Conservation (phyloP, 208 protist species). For the Blechomonas ayalai region DNA sequence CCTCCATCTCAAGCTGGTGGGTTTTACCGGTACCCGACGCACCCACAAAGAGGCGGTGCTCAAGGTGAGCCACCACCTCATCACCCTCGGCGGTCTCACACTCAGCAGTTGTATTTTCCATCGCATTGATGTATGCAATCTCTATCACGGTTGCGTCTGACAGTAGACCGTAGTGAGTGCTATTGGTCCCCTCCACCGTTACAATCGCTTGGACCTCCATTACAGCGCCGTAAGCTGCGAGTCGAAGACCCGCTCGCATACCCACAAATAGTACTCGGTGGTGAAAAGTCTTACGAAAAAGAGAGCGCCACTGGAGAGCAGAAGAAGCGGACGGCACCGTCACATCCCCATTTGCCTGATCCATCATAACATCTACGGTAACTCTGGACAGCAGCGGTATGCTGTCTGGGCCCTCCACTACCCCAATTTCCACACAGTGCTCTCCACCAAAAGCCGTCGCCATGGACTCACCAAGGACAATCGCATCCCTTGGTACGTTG, state of each 20-base stretch:
- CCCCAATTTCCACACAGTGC: too few species aligned
- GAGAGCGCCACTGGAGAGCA: conserved; percentile 13
- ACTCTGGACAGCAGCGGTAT: conserved; percentile 7
- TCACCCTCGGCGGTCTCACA: neutral
- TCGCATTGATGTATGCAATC: neutral
- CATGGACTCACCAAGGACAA: too few species aligned
- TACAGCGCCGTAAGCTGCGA: conserved; percentile 15
- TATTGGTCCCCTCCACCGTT: neutral
- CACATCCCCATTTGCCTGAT: neutral
- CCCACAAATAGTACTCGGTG: conserved; percentile 23
- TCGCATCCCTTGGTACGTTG: too few species aligned
- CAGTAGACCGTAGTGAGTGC: conserved; percentile 9
- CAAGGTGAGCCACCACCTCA: neutral
- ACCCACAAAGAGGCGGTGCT: conserved; percentile 31
- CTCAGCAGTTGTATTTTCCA: neutral
- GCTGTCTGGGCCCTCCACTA: too few species aligned
- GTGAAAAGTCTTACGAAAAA: conserved; percentile 28
- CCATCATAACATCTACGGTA: conserved; percentile 5
- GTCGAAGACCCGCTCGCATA: conserved; percentile 19
- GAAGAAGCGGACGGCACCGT: conserved; percentile 4
- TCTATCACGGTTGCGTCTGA: conserved; percentile 16
- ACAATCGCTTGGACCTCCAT: conserved; percentile 21
- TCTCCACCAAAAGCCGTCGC: too few species aligned
- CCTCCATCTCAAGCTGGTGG: conserved; percentile 12
- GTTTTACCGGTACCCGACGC: conserved; percentile 41